A percentile compares a stretch with the other conserved stretches of the same genome.
Conservation (phyloP, 2,329 filamentous ascomycete species). For the Pseudonectria foliicola region DNA sequence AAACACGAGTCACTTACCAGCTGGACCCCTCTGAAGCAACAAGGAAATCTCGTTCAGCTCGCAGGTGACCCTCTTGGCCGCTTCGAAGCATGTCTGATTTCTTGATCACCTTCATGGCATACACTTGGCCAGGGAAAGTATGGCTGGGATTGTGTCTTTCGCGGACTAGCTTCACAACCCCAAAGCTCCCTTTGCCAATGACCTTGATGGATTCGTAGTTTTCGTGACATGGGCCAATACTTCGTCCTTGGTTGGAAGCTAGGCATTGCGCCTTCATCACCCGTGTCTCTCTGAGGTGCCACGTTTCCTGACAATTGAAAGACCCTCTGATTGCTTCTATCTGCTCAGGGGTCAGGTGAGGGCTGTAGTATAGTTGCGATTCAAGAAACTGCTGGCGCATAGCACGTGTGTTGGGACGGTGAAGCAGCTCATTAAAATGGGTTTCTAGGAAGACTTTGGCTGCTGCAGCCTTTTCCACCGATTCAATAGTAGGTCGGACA, state of each 20-base stretch:
- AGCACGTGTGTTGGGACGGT: constrained; percentile 30
- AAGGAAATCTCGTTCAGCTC: constrained; percentile 86
- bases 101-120: constrained; percentile 94
- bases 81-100: constrained; percentile 91
- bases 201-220: constrained; percentile 73
- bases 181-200: constrained; percentile 90
- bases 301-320: constrained; percentile 62
- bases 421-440: constrained; percentile 67
- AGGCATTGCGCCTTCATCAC: constrained; percentile 57
- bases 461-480: constrained; percentile 70
- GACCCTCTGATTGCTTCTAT: constrained; percentile 43
- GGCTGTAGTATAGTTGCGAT: constrained; percentile 47
- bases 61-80: constrained; percentile 84
- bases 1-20: constrained; percentile 46
- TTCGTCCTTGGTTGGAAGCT: constrained; percentile 4
- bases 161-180: constrained; percentile 78
- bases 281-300: constrained; percentile 67
- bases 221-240: constrained; percentile 13
- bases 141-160: constrained; percentile 42
- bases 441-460: constrained; percentile 84
- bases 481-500: constrained; percentile 36
- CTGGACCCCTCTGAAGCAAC: constrained; percentile 80
- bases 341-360: constrained; percentile 49
- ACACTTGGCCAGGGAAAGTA: constrained; percentile 49
- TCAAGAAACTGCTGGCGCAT: constrained; percentile 29